phyloP scores from a whole-genome alignment of 2,329 filamentous ascomycete species.

The Cryphonectria carpinicola region DNA sequence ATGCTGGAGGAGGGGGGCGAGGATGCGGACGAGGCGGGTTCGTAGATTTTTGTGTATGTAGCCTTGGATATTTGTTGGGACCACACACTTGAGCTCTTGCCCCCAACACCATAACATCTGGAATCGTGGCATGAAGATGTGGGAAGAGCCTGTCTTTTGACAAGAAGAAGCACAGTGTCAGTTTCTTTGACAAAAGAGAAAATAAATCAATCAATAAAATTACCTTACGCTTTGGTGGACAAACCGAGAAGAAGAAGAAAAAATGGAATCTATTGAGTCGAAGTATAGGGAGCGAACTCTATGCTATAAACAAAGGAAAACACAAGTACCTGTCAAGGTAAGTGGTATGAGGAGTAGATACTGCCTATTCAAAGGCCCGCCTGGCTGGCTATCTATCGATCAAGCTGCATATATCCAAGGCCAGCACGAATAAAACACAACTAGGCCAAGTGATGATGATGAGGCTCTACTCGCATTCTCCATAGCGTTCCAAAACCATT shows the following conservation, averaged over 20 bases:
- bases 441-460: background rate
- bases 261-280: background rate
- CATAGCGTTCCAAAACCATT: background rate
- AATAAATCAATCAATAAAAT: background rate
- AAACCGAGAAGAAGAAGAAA: background rate
- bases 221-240: background rate
- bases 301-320: background rate
- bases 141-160: background rate
- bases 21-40: constrained; percentile 30
- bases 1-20: constrained; percentile 52
- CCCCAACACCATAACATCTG: background rate
- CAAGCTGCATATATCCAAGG: background rate
- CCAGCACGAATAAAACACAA: background rate
- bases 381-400: background rate
- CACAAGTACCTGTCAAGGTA: background rate
- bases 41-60: background rate
- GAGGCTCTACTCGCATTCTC: background rate
- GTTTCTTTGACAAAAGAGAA: background rate
- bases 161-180: background rate
- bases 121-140: background rate
- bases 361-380: too few species aligned
- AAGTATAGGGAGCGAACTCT: background rate
- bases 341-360: background rate
- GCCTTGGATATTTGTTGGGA: background rate
- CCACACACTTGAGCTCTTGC: background rate